Evolutionary conservation across 495 filamentous ascomycete species (phyloP), one percentile per base, ranked within the genome.

Genomic region (Choiromyces venosus): DNA sequence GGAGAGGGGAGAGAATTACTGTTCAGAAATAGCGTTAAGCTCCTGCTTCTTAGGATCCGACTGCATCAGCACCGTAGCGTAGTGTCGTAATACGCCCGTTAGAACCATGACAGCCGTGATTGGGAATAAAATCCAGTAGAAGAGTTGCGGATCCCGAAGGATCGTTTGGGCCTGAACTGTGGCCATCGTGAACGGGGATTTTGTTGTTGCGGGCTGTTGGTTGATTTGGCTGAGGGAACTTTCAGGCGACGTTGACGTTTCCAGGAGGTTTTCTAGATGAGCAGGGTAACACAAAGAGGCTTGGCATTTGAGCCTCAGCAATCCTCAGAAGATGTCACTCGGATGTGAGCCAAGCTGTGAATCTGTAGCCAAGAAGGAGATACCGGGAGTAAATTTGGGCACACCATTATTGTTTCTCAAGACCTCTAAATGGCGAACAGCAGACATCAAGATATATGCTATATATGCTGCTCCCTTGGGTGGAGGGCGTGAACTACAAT

Each of bases 91-190:
- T 76, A 99, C 88, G 79, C 95, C 95, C 40, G 95, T 98, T 74
- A 98, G 84, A 77, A 99, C 93, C 96, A 99, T 98, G 81, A 99
- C 95, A 77, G 95, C 86, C 25, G 94, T 94, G 82, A 99, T 99
- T 36, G 95, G 95, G 77, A 98, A 91, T 44, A 99, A 85, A 83
- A 99, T 98, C 95, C 95, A 98, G 85, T 96, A 97, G 84, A 98
- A 97, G 74, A 99, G 87, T 82, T 97, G 94, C 78, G 95, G 96
- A 93, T 99, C 95, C 87, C 95, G 85, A 85, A 95, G 92, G 89
- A 99, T 97, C 84, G 93, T 93, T 86, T 99, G 95, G 76, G 91
- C 88, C 74, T 91, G 87, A 76, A 91, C 87, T 86, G 93, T 91
- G 74, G 92, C 91, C 96, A 99, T 99, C 18, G 61, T 87, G 80